phyloP scores from a whole-genome alignment of 768 basidiomycete genomes.

The Basidioascus undulatus region DNA sequence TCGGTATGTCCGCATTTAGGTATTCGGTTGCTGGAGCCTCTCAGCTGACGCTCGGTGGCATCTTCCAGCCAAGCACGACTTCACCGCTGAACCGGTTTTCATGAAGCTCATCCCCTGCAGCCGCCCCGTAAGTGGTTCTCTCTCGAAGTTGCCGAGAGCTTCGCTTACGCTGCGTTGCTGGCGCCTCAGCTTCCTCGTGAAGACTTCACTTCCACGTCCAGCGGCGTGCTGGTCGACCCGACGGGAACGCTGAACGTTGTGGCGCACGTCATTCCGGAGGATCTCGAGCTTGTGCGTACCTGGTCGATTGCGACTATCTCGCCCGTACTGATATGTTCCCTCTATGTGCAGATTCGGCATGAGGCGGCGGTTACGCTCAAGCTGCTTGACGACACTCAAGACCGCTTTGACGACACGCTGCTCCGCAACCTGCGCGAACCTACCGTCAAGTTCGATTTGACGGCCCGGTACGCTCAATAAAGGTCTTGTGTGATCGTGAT shows the following conservation, averaged over 20 bases:
- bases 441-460: slow-evolving; percentile 43
- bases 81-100: slow-evolving; percentile 31
- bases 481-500: no score
- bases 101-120: slow-evolving; percentile 29
- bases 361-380: slow-evolving; percentile 57
- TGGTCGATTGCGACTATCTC: no score
- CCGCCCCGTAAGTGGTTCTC: slow-evolving; percentile 26
- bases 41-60: slow-evolving; percentile 5
- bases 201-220: not conserved
- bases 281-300: slow-evolving; percentile 42
- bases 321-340: not conserved
- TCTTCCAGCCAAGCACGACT: slow-evolving; percentile 42
- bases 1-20: slow-evolving; percentile 29
- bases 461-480: slow-evolving; percentile 46
- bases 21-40: not conserved
- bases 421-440: slow-evolving; percentile 43
- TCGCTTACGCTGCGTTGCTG: no score
- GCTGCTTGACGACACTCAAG: slow-evolving; percentile 29
- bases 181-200: slow-evolving; percentile 2
- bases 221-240: slow-evolving; percentile 51
- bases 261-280: slow-evolving; percentile 46
- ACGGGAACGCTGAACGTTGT: slow-evolving; percentile 53
- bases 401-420: slow-evolving; percentile 48
- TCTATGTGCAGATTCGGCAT: slow-evolving; percentile 30
- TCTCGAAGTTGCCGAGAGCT: not conserved